phyloP scores from a whole-genome alignment of 129 eudicot species.

The Heracleum sosnowskyi region DNA sequence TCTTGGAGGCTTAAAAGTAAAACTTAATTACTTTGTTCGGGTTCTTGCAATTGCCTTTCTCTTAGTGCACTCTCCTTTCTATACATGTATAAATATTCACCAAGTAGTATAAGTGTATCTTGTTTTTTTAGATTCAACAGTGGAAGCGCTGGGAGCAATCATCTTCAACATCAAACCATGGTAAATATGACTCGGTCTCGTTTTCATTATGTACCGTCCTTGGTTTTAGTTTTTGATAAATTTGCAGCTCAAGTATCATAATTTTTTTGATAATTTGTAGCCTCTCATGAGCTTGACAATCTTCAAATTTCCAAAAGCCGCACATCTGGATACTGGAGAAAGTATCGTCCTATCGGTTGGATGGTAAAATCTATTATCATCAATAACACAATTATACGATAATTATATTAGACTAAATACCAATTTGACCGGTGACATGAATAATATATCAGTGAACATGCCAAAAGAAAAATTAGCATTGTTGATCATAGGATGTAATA shows the following conservation, averaged over 20 bases:
- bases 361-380: not conserved
- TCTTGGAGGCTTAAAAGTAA: constrained; percentile 80
- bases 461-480: no score
- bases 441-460: no score
- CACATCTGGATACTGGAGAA: constrained; percentile 7
- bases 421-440: no score
- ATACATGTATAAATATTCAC: not conserved
- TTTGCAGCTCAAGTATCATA: not conserved
- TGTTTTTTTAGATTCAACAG: constrained; percentile 56
- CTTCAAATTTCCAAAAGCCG: not conserved
- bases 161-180: constrained; percentile 8
- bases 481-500: no score
- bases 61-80: not conserved
- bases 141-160: constrained; percentile 90
- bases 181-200: not conserved
- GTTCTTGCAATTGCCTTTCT: not conserved
- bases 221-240: not conserved
- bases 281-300: not conserved
- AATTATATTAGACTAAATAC: not conserved
- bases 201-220: not conserved
- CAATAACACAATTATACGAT: not conserved
- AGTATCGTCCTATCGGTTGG: not conserved
- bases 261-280: not conserved
- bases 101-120: no score
- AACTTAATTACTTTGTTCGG: not conserved